A percentile compares a stretch with the other conserved stretches of the same genome.
Evolutionary conservation across 352 stramenopile genomes (phyloP).

Genomic region (Thraustotheca clavata): DNA sequence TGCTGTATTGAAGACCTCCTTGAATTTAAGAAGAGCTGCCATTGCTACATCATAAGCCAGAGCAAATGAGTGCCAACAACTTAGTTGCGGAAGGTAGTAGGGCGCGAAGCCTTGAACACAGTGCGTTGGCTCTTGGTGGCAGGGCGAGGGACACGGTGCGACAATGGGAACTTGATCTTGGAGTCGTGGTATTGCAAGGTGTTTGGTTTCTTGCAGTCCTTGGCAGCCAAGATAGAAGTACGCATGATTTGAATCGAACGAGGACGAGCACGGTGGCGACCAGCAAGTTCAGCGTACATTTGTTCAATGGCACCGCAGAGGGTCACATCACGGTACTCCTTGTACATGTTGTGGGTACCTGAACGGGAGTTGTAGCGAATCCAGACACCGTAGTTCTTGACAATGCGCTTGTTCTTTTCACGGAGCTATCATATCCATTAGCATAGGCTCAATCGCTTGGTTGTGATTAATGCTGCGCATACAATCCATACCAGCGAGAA

Average conservation of each 20-base stretch:
- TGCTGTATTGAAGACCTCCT: background rate
- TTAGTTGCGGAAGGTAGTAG: conserved; percentile 98
- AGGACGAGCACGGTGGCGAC: conserved; percentile 93
- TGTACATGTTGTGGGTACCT: conserved; percentile 99
- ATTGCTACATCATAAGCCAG: conserved; percentile 13
- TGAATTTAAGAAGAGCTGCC: background rate
- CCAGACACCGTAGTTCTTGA: conserved; percentile 99
- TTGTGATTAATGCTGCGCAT: background rate
- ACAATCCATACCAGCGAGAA: background rate
- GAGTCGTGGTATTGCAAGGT: conserved; percentile 96
- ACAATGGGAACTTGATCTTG: conserved; percentile 98
- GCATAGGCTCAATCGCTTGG: background rate
- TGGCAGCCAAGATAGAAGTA: conserved; percentile 91
- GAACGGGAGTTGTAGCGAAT: conserved; percentile 99
- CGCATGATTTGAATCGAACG: conserved; percentile 99
- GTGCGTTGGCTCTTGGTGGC: conserved; percentile 93
- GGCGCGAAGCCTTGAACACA: conserved; percentile 94
- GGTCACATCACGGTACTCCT: conserved; percentile 98
- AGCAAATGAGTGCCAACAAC: background rate
- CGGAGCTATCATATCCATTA: conserved; percentile 56
- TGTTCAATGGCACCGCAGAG: conserved; percentile 97
- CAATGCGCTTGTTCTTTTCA: conserved; percentile 97
- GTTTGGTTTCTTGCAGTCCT: conserved; percentile 95
- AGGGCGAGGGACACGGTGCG: conserved; percentile 91
- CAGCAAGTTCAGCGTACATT: conserved; percentile 98